Percentiles rank a stretch among this genome's conserved stretches.
phyloP scores from a whole-genome alignment of 2,329 filamentous ascomycete species.

The Aureobasidium sp. region DNA sequence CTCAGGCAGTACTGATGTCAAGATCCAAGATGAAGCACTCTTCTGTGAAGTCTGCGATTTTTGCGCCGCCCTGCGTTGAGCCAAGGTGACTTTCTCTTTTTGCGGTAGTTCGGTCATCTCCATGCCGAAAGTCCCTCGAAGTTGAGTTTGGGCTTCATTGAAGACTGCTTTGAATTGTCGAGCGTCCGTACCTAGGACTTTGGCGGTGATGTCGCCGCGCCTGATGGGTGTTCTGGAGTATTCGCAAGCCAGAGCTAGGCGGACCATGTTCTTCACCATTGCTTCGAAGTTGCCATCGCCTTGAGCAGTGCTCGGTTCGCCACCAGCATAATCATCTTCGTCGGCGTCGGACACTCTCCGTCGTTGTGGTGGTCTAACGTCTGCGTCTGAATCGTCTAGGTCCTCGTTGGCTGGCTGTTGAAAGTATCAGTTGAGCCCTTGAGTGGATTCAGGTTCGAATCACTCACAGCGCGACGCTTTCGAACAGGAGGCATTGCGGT shows the following conservation, averaged over 20 bases:
- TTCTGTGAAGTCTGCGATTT: constrained; percentile 36
- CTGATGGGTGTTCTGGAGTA: constrained; percentile 52
- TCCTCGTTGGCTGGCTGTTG: constrained; percentile 19
- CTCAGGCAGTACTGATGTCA: constrained; percentile 64
- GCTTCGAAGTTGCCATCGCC: constrained; percentile 29
- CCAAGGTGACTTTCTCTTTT: constrained; percentile 72
- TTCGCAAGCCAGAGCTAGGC: constrained; percentile 54
- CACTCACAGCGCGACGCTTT: constrained; percentile 25
- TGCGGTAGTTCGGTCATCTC: constrained; percentile 75
- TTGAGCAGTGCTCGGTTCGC: constrained; percentile 23
- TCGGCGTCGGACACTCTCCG: constrained; percentile 18
- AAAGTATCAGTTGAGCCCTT: not conserved
- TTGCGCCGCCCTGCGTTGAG: constrained; percentile 64
- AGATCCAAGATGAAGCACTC: constrained; percentile 52
- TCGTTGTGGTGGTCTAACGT: constrained; percentile 26
- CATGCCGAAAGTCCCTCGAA: constrained; percentile 80
- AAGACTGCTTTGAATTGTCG: constrained; percentile 73
- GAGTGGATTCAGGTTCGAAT: too few relatives aligned
- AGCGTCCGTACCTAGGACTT: constrained; percentile 62
- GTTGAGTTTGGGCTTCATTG: constrained; percentile 62
- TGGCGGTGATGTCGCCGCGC: constrained; percentile 50
- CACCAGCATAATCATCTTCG: constrained; percentile 15
- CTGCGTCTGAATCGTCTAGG: constrained; percentile 20
- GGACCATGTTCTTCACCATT: constrained; percentile 55
- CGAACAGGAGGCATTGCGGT: constrained; percentile 12